Evolutionary conservation across 2,329 filamentous ascomycete species (phyloP).

Genomic region (Dactylella cylindrospora): DNA sequence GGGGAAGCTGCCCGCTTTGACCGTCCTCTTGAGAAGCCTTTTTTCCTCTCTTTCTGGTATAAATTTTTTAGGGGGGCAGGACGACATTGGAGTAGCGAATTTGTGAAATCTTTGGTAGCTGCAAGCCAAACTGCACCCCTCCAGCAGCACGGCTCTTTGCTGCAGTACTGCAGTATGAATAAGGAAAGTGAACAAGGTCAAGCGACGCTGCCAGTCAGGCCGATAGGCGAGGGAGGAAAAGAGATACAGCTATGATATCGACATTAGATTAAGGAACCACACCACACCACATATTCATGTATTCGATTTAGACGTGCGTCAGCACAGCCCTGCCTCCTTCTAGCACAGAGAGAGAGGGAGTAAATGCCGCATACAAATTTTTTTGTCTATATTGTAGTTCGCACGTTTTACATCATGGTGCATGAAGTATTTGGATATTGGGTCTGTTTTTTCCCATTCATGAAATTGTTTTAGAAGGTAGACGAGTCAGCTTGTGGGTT

Average conservation of each 20-base stretch:
- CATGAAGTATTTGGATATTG: too few relatives aligned
- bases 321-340: conserved; percentile 41
- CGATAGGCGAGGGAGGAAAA: conserved; percentile 12
- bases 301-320: conserved; percentile 32
- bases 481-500: too few relatives aligned
- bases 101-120: conserved; percentile 3
- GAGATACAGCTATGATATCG: conserved; percentile 5
- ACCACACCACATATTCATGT: not conserved
- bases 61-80: too few relatives aligned
- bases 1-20: too few relatives aligned
- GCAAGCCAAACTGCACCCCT: conserved; percentile 13
- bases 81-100: too few relatives aligned
- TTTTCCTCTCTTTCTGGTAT: too few relatives aligned
- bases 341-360: conserved; percentile 10
- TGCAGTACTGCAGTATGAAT: not conserved
- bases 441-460: too few relatives aligned
- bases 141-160: too few relatives aligned
- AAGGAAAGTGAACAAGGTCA: conserved; percentile 3
- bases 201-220: conserved; percentile 18
- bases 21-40: too few relatives aligned
- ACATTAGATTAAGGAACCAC: not conserved
- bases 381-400: not conserved
- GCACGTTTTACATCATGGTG: too few relatives aligned
- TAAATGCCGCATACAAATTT: conserved; percentile 44
- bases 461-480: too few relatives aligned